Percentiles rank a stretch among this genome's conserved stretches.
Conservation (phyloP, 257 asterid genomes). For the Nicotiana tabacum region DNA sequence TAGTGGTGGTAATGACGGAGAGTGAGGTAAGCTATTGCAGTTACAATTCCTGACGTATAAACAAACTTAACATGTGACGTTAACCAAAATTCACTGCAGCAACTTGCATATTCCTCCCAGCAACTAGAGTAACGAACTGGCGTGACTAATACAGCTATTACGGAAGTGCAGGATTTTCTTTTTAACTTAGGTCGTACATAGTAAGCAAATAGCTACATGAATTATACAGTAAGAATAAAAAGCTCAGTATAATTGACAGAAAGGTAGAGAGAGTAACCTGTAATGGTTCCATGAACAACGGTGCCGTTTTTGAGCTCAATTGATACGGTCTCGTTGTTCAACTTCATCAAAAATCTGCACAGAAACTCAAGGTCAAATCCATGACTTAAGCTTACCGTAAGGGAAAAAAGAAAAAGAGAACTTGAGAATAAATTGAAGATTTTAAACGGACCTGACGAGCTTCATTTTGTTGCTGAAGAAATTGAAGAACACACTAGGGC, state of each 20-base stretch:
- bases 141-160: not conserved
- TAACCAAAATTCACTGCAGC: not conserved
- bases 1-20: not conserved
- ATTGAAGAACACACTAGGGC: not conserved
- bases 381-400: not conserved
- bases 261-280: constrained; percentile 17
- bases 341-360: constrained; percentile 37
- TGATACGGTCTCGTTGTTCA: constrained; percentile 43
- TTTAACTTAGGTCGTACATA: not conserved
- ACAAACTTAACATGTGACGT: not conserved
- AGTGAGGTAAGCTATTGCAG: not conserved
- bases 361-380: not conserved
- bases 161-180: not conserved
- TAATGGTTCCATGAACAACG: constrained; percentile 42
- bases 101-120: not conserved
- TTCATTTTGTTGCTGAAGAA: constrained; percentile 2
- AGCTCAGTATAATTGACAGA: not conserved
- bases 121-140: not conserved
- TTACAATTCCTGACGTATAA: not conserved
- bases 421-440: not conserved
- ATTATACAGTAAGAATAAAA: not conserved
- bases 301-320: constrained; percentile 43
- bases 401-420: no score
- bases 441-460: constrained; percentile 4
- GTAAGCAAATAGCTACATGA: not conserved